Conservation (phyloP, 495 filamentous ascomycete species). For the Copromyces sp. region DNA sequence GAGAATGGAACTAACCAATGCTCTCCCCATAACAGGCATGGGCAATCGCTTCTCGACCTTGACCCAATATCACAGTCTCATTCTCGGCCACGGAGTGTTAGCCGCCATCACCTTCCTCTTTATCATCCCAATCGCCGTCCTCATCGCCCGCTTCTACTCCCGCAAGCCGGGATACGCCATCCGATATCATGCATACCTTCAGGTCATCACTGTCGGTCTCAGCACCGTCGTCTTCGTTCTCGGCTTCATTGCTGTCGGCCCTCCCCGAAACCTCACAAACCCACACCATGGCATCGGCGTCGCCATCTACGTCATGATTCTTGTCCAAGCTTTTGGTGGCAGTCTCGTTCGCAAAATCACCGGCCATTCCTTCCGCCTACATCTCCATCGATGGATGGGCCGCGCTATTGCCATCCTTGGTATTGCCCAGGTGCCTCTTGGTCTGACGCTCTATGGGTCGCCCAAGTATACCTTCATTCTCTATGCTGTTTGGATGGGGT, state of each 20-base stretch:
- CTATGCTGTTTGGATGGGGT: conserved; percentile 62
- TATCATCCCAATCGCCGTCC: conserved; percentile 67
- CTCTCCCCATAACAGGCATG: conserved; percentile 56
- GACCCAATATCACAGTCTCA: conserved; percentile 64
- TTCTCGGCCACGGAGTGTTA: conserved; percentile 75
- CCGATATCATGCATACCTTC: conserved; percentile 74
- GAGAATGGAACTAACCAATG: conserved; percentile 1
- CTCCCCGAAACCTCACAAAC: conserved; percentile 70
- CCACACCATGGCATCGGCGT: conserved; percentile 92
- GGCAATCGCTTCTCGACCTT: conserved; percentile 75
- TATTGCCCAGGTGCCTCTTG: conserved; percentile 78
- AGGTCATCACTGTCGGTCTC: conserved; percentile 66
- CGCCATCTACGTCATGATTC: conserved; percentile 74
- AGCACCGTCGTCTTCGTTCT: conserved; percentile 64
- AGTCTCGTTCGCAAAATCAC: conserved; percentile 54
- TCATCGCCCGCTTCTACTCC: conserved; percentile 61
- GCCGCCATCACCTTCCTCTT: conserved; percentile 82
- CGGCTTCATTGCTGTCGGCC: conserved; percentile 71
- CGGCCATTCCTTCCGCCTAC: conserved; percentile 53
- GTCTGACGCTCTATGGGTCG: conserved; percentile 85
- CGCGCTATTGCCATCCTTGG: conserved; percentile 66
- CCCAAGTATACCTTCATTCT: conserved; percentile 77
- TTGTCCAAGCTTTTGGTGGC: conserved; percentile 74
- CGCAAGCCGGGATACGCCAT: conserved; percentile 56
- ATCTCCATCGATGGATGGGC: conserved; percentile 85